These are phyloP conservation scores for Selenicereus undatus DNA, from an alignment of 148 eudicot species.

Conservation along the genomic window DNA sequence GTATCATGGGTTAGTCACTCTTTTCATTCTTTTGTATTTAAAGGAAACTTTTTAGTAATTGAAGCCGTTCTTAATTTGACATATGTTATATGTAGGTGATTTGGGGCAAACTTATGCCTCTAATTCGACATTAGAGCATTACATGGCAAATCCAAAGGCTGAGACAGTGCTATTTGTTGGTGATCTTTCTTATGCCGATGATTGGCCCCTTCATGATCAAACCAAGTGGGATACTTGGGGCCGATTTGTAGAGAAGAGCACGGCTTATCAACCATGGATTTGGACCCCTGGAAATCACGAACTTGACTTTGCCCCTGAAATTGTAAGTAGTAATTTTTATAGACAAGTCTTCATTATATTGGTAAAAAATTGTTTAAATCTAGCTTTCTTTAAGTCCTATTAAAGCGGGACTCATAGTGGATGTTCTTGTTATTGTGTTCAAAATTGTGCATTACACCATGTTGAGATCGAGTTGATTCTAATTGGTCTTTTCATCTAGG, in stretches of 20 bases:
- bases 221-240: slow-evolving; percentile 36
- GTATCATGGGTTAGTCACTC: slow-evolving; percentile 38
- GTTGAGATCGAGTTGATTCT: background rate
- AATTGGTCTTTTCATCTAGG: slow-evolving; percentile 8
- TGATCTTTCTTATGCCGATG: slow-evolving; percentile 36
- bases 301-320: slow-evolving; percentile 28
- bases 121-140: slow-evolving; percentile 26
- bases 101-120: slow-evolving; percentile 41
- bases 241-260: slow-evolving; percentile 24
- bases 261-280: slow-evolving; percentile 39
- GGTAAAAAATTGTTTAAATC: too few species aligned
- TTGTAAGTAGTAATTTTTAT: slow-evolving; percentile 19
- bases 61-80: too few species aligned
- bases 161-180: slow-evolving; percentile 30
- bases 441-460: background rate
- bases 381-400: too few species aligned
- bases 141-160: slow-evolving; percentile 25
- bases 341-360: too few species aligned
- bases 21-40: too few species aligned
- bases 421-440: too few species aligned
- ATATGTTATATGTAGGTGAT: slow-evolving; percentile 31
- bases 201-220: slow-evolving; percentile 23
- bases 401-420: too few species aligned
- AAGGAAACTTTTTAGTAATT: too few species aligned
- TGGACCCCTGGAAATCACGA: slow-evolving; percentile 42